Percentiles rank a stretch among this genome's conserved stretches.
Conservation (phyloP, 2,329 filamentous ascomycete species). For the Exutisphaerella laricina region DNA sequence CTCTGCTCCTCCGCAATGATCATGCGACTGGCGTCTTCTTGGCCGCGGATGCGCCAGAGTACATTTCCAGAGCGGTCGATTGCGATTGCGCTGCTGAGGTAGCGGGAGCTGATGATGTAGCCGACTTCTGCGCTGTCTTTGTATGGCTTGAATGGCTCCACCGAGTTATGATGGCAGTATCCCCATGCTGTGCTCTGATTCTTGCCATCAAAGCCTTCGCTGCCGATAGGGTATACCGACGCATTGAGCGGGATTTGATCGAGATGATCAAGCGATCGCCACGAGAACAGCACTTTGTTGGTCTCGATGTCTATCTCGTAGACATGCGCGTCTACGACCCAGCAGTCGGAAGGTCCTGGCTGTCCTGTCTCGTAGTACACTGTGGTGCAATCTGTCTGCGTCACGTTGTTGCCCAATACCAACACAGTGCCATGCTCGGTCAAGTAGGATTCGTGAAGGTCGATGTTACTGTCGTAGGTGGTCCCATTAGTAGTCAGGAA, state of each 20-base stretch:
- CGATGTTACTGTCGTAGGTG: slow-evolving; percentile 19
- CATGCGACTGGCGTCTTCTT: neutral
- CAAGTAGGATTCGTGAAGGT: slow-evolving; percentile 35
- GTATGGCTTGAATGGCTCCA: slow-evolving; percentile 9
- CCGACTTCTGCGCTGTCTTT: slow-evolving; percentile 8
- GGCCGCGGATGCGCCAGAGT: slow-evolving; percentile 10
- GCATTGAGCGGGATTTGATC: slow-evolving; percentile 25
- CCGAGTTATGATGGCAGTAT: slow-evolving; percentile 24
- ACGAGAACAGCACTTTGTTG: slow-evolving; percentile 33
- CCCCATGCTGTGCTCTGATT: slow-evolving; percentile 17
- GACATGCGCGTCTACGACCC: slow-evolving; percentile 29
- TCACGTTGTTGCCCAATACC: slow-evolving; percentile 28
- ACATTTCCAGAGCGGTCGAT: slow-evolving; percentile 15
- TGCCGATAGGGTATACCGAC: slow-evolving; percentile 31
- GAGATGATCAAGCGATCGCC: slow-evolving; percentile 36
- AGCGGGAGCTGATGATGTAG: slow-evolving; percentile 21
- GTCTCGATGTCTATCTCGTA: slow-evolving; percentile 34
- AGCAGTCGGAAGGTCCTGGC: slow-evolving; percentile 28
- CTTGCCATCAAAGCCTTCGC: slow-evolving; percentile 17
- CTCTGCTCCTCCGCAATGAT: neutral
- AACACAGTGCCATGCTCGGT: slow-evolving; percentile 31
- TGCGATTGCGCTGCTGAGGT: slow-evolving; percentile 18
- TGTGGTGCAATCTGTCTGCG: slow-evolving; percentile 26
- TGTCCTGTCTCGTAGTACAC: slow-evolving; percentile 10
- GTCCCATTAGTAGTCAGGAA: slow-evolving; percentile 4